Evolutionary conservation across 2,329 filamentous ascomycete species (phyloP), one percentile per base, ranked within the genome.

Genomic region (Verticillium longisporum): DNA sequence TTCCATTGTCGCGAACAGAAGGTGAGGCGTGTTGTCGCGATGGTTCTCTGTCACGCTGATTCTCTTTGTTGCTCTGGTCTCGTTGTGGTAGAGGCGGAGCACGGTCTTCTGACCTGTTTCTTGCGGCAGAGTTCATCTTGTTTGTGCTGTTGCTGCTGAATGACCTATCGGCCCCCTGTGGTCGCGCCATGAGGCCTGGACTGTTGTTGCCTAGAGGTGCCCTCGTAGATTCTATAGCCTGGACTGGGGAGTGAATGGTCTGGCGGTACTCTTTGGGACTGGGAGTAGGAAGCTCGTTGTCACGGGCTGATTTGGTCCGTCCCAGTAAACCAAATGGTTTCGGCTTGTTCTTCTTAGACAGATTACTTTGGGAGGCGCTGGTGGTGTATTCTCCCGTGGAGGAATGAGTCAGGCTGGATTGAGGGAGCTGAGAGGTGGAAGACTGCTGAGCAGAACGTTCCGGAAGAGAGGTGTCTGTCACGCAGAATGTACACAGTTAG

Each of bases 51-150:
- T 83, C 82, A 57, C 75, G 75, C 56, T 76, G 75, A n/a, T n/a
- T 21, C 45, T 80, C 79, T 68, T 76, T 78, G 63, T 75, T 75
- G 32, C 75, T 72, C 13, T 71, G 70, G 55, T 84, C 81, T 62
- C 81, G 75, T 26, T 73, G 68, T 15, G 74, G 56, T 6, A 58
- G 56, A 31, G 56, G 56, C 33, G 57, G 70, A 18, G 78, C 73
- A 66, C 90, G 85, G 71, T 96, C 91, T 64, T 87, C 86, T 3
- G 90, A 92, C 67, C 88, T 87, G 66, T 90, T 91, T 64, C 90
- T 83, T 60, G 81, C 74, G 31, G 81, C 80, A 34, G 88, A 85
- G 64, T 77, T 80, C 78, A 90, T 88, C 77, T 88, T 88, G 55
- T 88, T 84, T 66, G 77, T 80, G 78, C 90, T 88, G 77, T 88